Conservation (phyloP, 805 yeast species). For the Torulaspora quercuum region DNA sequence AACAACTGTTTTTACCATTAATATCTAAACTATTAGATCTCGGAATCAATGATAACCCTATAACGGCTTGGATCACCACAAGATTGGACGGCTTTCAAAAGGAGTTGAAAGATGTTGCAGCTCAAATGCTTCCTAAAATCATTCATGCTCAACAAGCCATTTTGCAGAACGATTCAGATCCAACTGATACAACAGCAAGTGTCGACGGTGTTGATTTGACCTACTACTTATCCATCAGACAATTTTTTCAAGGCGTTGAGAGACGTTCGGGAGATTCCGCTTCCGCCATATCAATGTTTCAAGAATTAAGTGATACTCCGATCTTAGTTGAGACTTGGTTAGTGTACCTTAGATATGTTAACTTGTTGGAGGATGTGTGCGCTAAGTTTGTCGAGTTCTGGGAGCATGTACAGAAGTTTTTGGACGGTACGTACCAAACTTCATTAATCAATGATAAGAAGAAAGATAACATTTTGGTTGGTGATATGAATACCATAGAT, state of each 20-base stretch:
- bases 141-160: conserved; percentile 41
- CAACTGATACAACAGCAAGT: conserved; percentile 15
- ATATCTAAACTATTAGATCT: conserved; percentile 59
- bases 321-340: conserved; percentile 59
- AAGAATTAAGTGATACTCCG: conserved; percentile 48
- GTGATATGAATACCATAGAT: conserved; percentile 30
- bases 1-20: conserved; percentile 39
- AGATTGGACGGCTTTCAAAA: conserved; percentile 43
- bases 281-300: conserved; percentile 16
- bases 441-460: conserved; percentile 43
- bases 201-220: conserved; percentile 35
- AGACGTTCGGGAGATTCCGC: conserved; percentile 8
- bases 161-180: conserved; percentile 26
- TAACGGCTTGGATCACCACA: conserved; percentile 55
- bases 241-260: conserved; percentile 24
- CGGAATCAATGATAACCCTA: conserved; percentile 63
- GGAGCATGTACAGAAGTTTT: conserved; percentile 52
- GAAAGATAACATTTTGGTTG: conserved; percentile 34
- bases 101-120: conserved; percentile 42
- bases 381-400: conserved; percentile 49
- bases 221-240: conserved; percentile 31
- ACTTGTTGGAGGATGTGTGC: conserved; percentile 40
- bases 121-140: conserved; percentile 41
- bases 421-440: conserved; percentile 46
- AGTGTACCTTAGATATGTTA: conserved; percentile 41